Conservation (phyloP, 192 early-diverging fungal species). For the Diversispora epigaea region DNA sequence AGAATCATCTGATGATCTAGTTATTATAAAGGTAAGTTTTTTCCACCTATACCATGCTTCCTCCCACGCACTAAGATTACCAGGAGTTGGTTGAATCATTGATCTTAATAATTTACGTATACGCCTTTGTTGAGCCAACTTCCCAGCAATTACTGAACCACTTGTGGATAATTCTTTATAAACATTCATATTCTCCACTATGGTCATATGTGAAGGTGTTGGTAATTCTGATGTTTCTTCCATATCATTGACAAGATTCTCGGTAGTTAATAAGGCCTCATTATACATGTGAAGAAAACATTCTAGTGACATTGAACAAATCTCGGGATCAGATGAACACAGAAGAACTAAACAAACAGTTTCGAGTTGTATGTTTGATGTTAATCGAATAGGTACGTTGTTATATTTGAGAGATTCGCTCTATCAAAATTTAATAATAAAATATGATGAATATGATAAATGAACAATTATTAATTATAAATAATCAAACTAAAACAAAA, state of each 20-base stretch:
- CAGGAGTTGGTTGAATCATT: conserved; percentile 65
- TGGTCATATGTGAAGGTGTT: conserved; percentile 47
- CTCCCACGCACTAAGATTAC: conserved; percentile 82
- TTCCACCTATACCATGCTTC: conserved; percentile 78
- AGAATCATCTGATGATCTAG: conserved; percentile 39
- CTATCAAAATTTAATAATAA: background rate
- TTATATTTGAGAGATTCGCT: background rate
- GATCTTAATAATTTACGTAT: conserved; percentile 67
- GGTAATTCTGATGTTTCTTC: conserved; percentile 34
- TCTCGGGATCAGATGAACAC: conserved; percentile 69
- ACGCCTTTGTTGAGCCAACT: conserved; percentile 75
- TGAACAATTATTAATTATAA: background rate
- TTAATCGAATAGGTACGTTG: conserved; percentile 56
- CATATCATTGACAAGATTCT: conserved; percentile 44
- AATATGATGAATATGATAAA: background rate
- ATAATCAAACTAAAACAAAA: background rate
- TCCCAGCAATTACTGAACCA: conserved; percentile 52
- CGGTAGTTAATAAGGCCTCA: conserved; percentile 61
- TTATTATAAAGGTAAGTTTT: conserved; percentile 48
- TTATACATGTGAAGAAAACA: conserved; percentile 71
- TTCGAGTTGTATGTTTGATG: conserved; percentile 72
- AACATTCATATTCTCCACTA: conserved; percentile 66
- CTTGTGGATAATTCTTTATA: conserved; percentile 65
- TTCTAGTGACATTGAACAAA: conserved; percentile 53
- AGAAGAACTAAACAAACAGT: conserved; percentile 69